Evolutionary conservation across 768 basidiomycete genomes (phyloP).

Genomic region (Clathrus columnatus): DNA sequence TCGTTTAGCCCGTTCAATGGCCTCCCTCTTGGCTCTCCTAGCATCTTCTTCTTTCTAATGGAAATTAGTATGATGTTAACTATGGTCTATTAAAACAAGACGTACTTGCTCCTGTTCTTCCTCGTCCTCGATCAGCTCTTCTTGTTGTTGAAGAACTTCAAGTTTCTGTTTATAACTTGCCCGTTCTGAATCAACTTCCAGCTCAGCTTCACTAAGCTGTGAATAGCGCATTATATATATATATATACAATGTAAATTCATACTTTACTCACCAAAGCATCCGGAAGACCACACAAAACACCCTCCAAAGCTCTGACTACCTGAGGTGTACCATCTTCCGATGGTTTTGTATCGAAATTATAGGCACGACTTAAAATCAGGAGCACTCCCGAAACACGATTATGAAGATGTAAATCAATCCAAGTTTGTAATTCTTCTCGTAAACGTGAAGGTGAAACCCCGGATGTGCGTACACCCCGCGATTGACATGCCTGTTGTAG

Average conservation of each 20-base stretch:
- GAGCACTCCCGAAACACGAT: constrained; percentile 88
- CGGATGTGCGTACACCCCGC: constrained; percentile 84
- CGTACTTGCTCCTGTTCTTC: constrained; percentile 84
- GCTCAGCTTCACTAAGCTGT: constrained; percentile 93
- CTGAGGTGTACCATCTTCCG: constrained; percentile 74
- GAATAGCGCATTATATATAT: not conserved
- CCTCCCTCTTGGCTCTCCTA: constrained; percentile 76
- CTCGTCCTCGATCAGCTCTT: constrained; percentile 99
- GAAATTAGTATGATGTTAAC: not conserved
- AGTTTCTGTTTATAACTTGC: constrained; percentile 97
- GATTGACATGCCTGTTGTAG: constrained; percentile 90
- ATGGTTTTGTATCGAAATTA: constrained; percentile 73
- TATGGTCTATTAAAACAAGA: not conserved
- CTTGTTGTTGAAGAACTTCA: constrained; percentile 95
- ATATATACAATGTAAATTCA: constrained; percentile 9
- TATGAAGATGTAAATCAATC: constrained; percentile 86
- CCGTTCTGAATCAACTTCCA: constrained; percentile 89
- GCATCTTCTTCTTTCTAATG: constrained; percentile 72
- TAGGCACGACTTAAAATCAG: constrained; percentile 93
- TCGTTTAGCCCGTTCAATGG: constrained; percentile 49
- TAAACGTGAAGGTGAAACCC: constrained; percentile 78
- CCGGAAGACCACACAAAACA: constrained; percentile 86
- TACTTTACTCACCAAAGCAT: constrained; percentile 87
- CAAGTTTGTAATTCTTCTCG: constrained; percentile 87
- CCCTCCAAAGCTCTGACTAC: constrained; percentile 79